These are phyloP conservation scores for Elsinoe ampelina DNA, from an alignment of 2,329 filamentous ascomycete genomes.

Conservation along the genomic window DNA sequence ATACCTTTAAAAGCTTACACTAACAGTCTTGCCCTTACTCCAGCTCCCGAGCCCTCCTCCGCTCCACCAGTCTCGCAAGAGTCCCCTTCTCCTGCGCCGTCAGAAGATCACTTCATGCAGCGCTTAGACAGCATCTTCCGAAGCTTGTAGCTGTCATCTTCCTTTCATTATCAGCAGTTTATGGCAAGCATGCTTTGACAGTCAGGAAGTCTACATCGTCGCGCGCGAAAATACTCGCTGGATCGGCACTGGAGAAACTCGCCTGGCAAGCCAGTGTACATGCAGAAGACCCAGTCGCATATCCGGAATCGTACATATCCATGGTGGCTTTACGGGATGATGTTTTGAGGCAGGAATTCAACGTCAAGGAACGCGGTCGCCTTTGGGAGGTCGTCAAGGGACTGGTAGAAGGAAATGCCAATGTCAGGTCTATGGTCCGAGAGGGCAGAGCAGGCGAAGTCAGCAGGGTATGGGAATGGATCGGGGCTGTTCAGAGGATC, in stretches of 20 bases:
- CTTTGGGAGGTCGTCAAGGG: constrained; percentile 76
- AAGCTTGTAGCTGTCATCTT: constrained; percentile 56
- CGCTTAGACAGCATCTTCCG: constrained; percentile 80
- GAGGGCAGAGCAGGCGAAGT: constrained; percentile 47
- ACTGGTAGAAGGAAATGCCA: constrained; percentile 89
- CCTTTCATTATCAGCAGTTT: constrained; percentile 45
- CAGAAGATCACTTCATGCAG: constrained; percentile 67
- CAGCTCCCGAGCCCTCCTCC: constrained; percentile 66
- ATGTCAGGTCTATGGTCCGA: constrained; percentile 71
- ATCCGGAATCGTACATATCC: constrained; percentile 70
- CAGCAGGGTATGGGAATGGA: constrained; percentile 59
- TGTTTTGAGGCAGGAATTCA: constrained; percentile 73
- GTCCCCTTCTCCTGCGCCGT: constrained; percentile 77
- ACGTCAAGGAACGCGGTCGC: constrained; percentile 62
- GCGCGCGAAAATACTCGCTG: constrained; percentile 73
- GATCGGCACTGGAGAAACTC: constrained; percentile 73
- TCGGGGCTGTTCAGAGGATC: constrained; percentile 43
- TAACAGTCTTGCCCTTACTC: constrained; percentile 73
- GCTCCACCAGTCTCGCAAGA: constrained; percentile 81
- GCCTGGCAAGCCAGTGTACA: constrained; percentile 77
- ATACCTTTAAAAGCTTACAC: constrained; percentile 38
- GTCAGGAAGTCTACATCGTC: constrained; percentile 56
- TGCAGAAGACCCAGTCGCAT: constrained; percentile 50
- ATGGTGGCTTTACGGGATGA: constrained; percentile 87
- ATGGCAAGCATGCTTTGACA: constrained; percentile 55